Conservation (phyloP, 306 rosid genomes). For the Canavalia gladiata region DNA sequence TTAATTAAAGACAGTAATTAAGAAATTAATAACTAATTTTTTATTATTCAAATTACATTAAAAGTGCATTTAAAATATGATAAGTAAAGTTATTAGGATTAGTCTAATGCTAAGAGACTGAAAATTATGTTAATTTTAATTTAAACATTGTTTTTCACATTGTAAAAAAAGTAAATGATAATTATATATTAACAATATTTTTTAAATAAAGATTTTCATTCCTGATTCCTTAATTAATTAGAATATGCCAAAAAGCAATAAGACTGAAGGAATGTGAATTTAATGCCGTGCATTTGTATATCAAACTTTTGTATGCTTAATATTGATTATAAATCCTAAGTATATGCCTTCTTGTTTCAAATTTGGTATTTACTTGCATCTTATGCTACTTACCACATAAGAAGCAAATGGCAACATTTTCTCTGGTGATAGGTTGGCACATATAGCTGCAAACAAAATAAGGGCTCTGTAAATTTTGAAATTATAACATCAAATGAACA, state of each 20-base stretch:
- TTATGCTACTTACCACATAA: constrained; percentile 72
- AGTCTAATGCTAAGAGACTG: no score
- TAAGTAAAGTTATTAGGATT: no score
- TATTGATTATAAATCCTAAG: constrained; percentile 31
- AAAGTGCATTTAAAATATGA: no score
- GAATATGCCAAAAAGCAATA: neutral
- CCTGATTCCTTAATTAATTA: no score
- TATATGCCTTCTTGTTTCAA: neutral
- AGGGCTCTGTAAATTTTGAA: neutral
- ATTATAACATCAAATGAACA: constrained; percentile 3
- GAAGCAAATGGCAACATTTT: constrained; percentile 91
- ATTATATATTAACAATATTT: no score
- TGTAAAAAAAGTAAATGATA: no score
- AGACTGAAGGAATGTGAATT: neutral
- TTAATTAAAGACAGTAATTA: no score
- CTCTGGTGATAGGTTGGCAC: constrained; percentile 77
- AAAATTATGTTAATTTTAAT: no score
- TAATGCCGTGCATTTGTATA: neutral
- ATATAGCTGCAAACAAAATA: constrained; percentile 71
- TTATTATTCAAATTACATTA: no score
- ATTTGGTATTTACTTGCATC: constrained; percentile 19
- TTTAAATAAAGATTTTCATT: no score
- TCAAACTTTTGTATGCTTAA: neutral
- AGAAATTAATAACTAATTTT: no score
- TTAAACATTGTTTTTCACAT: no score